phyloP scores from a whole-genome alignment of 345 rosid genomes.

The Eutrema heterophyllum region DNA sequence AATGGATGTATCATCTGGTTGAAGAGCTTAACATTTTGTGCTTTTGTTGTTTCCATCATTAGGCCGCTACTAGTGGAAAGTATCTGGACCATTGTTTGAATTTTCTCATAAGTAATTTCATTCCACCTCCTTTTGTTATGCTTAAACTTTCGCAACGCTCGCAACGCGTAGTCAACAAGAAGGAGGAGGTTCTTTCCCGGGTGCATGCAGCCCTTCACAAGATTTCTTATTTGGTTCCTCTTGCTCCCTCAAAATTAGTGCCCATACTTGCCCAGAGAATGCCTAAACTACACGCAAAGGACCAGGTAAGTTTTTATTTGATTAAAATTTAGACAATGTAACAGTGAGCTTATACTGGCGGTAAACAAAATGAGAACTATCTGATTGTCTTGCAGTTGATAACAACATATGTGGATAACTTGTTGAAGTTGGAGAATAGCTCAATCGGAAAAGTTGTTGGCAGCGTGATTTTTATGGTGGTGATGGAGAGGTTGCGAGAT shows the following conservation, averaged over 20 bases:
- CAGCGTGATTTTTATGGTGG: constrained; percentile 46
- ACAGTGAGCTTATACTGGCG: background rate
- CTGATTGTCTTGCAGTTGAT: constrained; percentile 27
- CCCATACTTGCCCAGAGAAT: constrained; percentile 44
- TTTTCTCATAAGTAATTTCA: constrained; percentile 59
- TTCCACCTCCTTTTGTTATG: constrained; percentile 41
- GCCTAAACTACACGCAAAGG: constrained; percentile 44
- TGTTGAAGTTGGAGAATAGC: constrained; percentile 66
- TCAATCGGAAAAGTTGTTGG: constrained; percentile 63
- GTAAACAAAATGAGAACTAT: background rate
- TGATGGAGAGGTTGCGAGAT: constrained; percentile 65
- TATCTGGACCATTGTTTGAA: constrained; percentile 51
- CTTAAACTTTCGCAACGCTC: constrained; percentile 34
- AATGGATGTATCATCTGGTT: background rate
- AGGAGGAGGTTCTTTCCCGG: constrained; percentile 53
- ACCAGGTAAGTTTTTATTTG: constrained; percentile 35
- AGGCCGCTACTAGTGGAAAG: constrained; percentile 70
- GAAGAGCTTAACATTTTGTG: background rate
- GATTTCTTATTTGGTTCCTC: constrained; percentile 61
- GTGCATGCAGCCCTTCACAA: constrained; percentile 56
- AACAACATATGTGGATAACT: constrained; percentile 56
- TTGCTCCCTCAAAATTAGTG: constrained; percentile 54
- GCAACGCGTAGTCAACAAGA: constrained; percentile 29
- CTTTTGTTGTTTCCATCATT: constrained; percentile 9
- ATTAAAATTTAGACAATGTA: background rate